A percentile compares a stretch with the other conserved stretches of the same genome.
Evolutionary conservation across 2,329 filamentous ascomycete species (phyloP).

Genomic region (Orbilia oligospora): DNA sequence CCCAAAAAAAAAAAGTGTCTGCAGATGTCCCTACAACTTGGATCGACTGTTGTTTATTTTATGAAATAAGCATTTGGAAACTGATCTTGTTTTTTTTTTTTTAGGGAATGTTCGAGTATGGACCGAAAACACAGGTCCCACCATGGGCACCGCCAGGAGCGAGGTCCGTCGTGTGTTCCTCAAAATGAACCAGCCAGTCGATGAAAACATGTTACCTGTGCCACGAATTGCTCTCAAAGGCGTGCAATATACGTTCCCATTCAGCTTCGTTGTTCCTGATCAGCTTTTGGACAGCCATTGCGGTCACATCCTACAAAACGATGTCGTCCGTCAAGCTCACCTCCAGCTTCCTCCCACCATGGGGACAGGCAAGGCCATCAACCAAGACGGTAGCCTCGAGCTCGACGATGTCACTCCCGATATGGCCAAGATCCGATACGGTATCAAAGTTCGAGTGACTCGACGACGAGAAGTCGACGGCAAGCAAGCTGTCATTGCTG

Average conservation of each 20-base stretch:
- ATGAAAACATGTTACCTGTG: conserved; percentile 71
- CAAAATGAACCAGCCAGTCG: conserved; percentile 74
- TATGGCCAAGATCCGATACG: conserved; percentile 75
- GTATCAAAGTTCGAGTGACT: conserved; percentile 70
- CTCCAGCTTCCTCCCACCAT: conserved; percentile 75
- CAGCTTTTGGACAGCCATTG: conserved; percentile 75
- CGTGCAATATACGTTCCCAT: conserved; percentile 74
- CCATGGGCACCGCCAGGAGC: conserved; percentile 61
- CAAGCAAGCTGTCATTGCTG: conserved; percentile 68
- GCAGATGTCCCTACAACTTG: conserved; percentile 24
- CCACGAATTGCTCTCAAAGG: conserved; percentile 72
- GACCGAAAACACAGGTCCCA: conserved; percentile 62
- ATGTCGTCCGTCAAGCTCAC: conserved; percentile 72
- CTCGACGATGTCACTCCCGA: conserved; percentile 76
- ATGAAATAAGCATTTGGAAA: conserved; percentile 15
- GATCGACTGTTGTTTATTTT: conserved; percentile 6
- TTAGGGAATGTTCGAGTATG: conserved; percentile 63
- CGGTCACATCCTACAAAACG: conserved; percentile 71
- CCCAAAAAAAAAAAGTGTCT: not conserved
- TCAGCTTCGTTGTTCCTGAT: conserved; percentile 76
- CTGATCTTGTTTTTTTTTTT: conserved; percentile 18
- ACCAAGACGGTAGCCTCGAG: conserved; percentile 69
- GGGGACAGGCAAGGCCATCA: conserved; percentile 73
- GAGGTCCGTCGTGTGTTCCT: conserved; percentile 69
- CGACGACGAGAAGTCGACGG: conserved; percentile 67